Conservation (phyloP, 768 basidiomycete species). For the Tephrocybe sp. region DNA sequence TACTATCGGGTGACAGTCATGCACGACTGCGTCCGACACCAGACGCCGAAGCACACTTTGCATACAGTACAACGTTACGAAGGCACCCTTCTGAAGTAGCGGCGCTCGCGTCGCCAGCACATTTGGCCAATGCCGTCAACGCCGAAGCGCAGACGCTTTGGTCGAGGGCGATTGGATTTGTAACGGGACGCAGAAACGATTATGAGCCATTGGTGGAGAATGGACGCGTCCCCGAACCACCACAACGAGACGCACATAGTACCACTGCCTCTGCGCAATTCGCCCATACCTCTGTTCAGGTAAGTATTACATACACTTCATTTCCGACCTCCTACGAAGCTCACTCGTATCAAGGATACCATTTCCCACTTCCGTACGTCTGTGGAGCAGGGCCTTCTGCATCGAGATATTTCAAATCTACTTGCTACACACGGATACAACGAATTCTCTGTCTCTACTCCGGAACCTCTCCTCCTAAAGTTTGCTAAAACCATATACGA, state of each 20-base stretch:
- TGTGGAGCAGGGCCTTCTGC: slow-evolving; percentile 56
- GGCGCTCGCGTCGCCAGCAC: slow-evolving; percentile 43
- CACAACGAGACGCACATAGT: slow-evolving; percentile 30
- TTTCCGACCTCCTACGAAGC: not conserved
- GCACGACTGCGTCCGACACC: slow-evolving; percentile 56
- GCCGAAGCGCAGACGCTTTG: slow-evolving; percentile 51
- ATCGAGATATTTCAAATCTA: slow-evolving; percentile 58
- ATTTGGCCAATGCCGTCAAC: slow-evolving; percentile 46
- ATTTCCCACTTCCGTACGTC: slow-evolving; percentile 70
- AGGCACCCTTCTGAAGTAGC: slow-evolving; percentile 56
- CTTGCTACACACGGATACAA: slow-evolving; percentile 81
- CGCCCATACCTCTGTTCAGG: slow-evolving; percentile 65
- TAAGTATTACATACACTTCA: slow-evolving; percentile 28
- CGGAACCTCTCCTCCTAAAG: slow-evolving; percentile 80
- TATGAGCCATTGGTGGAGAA: slow-evolving; percentile 31
- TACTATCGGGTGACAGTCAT: slow-evolving; percentile 46
- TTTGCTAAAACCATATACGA: slow-evolving; percentile 96
- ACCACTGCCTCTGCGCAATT: slow-evolving; percentile 68
- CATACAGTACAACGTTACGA: slow-evolving; percentile 78
- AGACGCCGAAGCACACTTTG: slow-evolving; percentile 71
- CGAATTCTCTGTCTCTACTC: slow-evolving; percentile 84
- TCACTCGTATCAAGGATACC: slow-evolving; percentile 54
- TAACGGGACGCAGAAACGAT: slow-evolving; percentile 35
- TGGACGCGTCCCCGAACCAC: slow-evolving; percentile 33
- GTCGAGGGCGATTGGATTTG: slow-evolving; percentile 38